Base-by-base conservation (phyloP, 306 rosid genomes). In the Fragaria nilgerrensis region DNA sequence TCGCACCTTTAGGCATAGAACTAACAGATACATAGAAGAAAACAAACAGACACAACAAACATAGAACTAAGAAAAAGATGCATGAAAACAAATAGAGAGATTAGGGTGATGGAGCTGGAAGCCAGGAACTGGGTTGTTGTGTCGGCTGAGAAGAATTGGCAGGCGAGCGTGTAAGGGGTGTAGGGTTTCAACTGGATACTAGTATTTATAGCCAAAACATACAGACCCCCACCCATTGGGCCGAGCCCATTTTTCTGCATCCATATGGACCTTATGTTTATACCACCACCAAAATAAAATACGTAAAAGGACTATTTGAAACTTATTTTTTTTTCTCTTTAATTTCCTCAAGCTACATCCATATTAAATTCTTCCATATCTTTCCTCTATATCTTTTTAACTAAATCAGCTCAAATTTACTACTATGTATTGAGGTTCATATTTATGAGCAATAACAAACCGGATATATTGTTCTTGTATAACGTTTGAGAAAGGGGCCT, bases 1-100 rank as follows among this genome's bases (percentile, higher is more conserved):
- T 72, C 19, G 88, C 80, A 75, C 72, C 85, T 43, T 64, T 41
- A 68, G 59, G 39, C 1, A 36, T 5, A 17, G 58, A 52, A 53
- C 11, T 53, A 19, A 5, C 0, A 52, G 23, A 52, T 19, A 17
- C 2, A 52, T 7, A 19, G 10, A 17, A 6, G 23, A 52, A 5
- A 19, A 53, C 12, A 53, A 53, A 7, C 59, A 7, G 10, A n/a
- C 27, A 7, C 25, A 7, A 53, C 5, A 53, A 53, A 3, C 25
- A 20, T 5, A 53, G 12, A 53, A 20, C 61, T 17, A 8, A 53
- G 4, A 53, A 27, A 53, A 6, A 17, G 7, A 25, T 14, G 14
- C 1, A 61, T 13, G 37, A 11, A 27, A 61, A 23, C 19, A 27
- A 25, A 59, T 1, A 56, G 32, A 61, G 66, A 56, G 63, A 56